Percentiles rank a stretch among this genome's conserved stretches.
These are phyloP conservation scores for Ascochyta fabae DNA, from an alignment of 2,329 filamentous ascomycete species.

Conservation along the genomic window DNA sequence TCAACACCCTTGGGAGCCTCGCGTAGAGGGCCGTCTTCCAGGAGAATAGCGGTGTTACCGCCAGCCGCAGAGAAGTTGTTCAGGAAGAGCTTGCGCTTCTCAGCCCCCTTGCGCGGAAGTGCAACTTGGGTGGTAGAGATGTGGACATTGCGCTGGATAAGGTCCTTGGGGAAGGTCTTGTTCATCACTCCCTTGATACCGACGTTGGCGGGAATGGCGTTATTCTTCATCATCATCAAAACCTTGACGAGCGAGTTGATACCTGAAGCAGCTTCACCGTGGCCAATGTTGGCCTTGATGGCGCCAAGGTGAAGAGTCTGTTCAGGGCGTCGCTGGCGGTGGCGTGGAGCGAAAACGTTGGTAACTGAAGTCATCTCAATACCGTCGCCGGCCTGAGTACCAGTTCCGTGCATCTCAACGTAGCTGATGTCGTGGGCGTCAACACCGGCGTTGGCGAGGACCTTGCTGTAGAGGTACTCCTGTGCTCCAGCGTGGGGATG, in stretches of 20 bases:
- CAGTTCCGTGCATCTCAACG: conserved; percentile 89
- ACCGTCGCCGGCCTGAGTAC: conserved; percentile 83
- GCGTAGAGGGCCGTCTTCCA: conserved; percentile 58
- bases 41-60: conserved; percentile 60
- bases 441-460: conserved; percentile 75
- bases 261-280: conserved; percentile 62
- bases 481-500: conserved; percentile 82
- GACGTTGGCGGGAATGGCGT: conserved; percentile 61
- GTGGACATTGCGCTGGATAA: conserved; percentile 60
- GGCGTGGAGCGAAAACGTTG: conserved; percentile 64
- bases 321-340: conserved; percentile 57
- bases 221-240: conserved; percentile 61
- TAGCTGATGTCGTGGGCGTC: conserved; percentile 80
- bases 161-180: conserved; percentile 61
- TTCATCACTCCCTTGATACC: conserved; percentile 64
- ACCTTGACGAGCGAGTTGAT: conserved; percentile 62
- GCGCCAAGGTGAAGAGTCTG: conserved; percentile 61
- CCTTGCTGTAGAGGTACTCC: conserved; percentile 70
- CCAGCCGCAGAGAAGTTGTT: conserved; percentile 63
- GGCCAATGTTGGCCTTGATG: conserved; percentile 63
- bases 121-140: conserved; percentile 56
- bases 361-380: conserved; percentile 82
- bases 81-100: conserved; percentile 58
- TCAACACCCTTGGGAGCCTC: conserved; percentile 52
- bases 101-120: conserved; percentile 56